Percentiles rank a stretch among this genome's conserved stretches.
These are phyloP conservation scores for Colletotrichum lentis DNA, from an alignment of 2,329 filamentous ascomycete genomes.

Conservation along the genomic window DNA sequence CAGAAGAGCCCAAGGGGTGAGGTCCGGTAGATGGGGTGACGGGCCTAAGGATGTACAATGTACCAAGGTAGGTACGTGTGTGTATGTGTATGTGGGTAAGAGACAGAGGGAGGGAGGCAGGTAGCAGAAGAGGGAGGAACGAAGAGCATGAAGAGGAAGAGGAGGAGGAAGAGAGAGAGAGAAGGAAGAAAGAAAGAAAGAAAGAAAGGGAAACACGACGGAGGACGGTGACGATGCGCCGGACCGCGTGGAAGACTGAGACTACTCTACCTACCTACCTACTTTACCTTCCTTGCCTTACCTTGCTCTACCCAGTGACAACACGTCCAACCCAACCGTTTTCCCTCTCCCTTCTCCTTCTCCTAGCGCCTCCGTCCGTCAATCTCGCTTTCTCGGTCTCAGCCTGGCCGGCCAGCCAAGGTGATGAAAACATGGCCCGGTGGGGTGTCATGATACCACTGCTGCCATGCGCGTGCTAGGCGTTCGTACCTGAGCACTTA, in stretches of 20 bases:
- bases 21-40: no score
- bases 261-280: not conserved
- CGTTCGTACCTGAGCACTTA: not conserved
- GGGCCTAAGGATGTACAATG: no score
- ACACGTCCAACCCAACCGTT: not conserved
- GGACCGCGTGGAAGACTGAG: slow-evolving; percentile 1
- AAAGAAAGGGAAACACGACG: slow-evolving; percentile 12
- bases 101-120: not conserved
- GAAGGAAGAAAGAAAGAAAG: not conserved
- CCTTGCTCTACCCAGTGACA: no score
- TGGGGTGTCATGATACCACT: not conserved
- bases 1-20: no score
- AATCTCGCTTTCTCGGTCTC: not conserved
- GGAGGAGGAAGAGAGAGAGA: not conserved
- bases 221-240: slow-evolving; percentile 22
- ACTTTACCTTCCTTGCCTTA: no score
- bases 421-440: slow-evolving; percentile 2
- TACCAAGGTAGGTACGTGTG: not conserved
- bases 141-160: slow-evolving; percentile 12
- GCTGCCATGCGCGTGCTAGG: no score
- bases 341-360: not conserved
- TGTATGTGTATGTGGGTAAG: not conserved
- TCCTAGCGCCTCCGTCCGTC: not conserved
- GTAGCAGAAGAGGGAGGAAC: not conserved
- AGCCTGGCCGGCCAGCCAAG: not conserved